phyloP scores from a whole-genome alignment of 495 filamentous ascomycete genomes.

The Xylaria grammica region DNA sequence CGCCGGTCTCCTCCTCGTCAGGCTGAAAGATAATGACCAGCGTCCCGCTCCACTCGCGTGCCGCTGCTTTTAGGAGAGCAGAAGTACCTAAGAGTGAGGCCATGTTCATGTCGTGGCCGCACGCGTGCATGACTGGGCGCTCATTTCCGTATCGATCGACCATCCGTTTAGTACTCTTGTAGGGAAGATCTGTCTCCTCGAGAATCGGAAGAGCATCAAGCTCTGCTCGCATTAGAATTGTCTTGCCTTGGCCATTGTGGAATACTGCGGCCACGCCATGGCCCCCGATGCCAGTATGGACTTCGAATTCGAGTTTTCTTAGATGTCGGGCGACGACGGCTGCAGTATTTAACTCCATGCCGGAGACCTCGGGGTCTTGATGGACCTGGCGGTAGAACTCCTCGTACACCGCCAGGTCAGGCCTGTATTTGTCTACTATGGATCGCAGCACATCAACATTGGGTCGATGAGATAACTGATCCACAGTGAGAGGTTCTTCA shows the following conservation, averaged over 20 bases:
- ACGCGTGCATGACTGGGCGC: slow-evolving; percentile 69
- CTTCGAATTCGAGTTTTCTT: slow-evolving; percentile 45
- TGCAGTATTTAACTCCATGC: slow-evolving; percentile 54
- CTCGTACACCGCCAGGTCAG: slow-evolving; percentile 44
- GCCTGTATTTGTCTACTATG: background rate
- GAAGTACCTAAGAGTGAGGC: slow-evolving; percentile 57
- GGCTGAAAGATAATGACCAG: background rate
- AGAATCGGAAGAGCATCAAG: slow-evolving; percentile 66
- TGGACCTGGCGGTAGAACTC: slow-evolving; percentile 55
- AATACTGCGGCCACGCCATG: slow-evolving; percentile 61
- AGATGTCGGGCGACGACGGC: slow-evolving; percentile 47
- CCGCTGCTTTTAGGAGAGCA: slow-evolving; percentile 44
- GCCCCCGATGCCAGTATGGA: slow-evolving; percentile 59
- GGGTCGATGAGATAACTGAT: no score
- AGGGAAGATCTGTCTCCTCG: slow-evolving; percentile 61
- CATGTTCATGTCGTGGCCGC: slow-evolving; percentile 70
- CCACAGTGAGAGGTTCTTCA: no score
- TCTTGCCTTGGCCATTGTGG: slow-evolving; percentile 59
- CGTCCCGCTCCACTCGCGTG: background rate
- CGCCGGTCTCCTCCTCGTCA: slow-evolving; percentile 58
- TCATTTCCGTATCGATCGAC: slow-evolving; percentile 49
- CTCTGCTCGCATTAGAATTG: slow-evolving; percentile 63
- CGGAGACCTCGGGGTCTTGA: slow-evolving; percentile 56
- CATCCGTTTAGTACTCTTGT: slow-evolving; percentile 54
- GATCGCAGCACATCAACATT: no score